phyloP scores from a whole-genome alignment of 176 grass and related monocot species.

The Leersia perrieri region DNA sequence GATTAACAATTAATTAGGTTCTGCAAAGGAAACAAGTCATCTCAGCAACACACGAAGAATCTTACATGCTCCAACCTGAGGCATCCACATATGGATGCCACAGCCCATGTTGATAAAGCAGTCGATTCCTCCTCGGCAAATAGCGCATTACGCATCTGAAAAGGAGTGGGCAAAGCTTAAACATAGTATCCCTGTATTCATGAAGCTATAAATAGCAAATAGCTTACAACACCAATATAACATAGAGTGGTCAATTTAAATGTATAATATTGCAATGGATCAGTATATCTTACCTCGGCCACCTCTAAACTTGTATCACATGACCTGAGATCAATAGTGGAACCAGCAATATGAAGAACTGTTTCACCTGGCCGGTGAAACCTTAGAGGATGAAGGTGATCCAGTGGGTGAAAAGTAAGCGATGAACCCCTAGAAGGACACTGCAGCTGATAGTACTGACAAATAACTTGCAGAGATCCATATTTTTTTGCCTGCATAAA shows the following conservation, averaged over 20 bases:
- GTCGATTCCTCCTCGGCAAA: conserved; percentile 95
- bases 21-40: conserved; percentile 22
- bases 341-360: conserved; percentile 92
- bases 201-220: neutral
- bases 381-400: conserved; percentile 86
- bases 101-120: conserved; percentile 87
- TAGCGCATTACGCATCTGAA: conserved; percentile 80
- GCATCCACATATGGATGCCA: conserved; percentile 91
- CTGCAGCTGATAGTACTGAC: conserved; percentile 74
- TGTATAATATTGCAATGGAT: conserved; percentile 11
- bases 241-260: conserved; percentile 9
- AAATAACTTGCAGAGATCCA: conserved; percentile 90
- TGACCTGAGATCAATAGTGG: conserved; percentile 82
- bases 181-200: conserved; percentile 27
- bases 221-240: neutral
- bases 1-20: conserved; percentile 5
- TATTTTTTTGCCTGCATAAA: conserved; percentile 76
- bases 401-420: conserved; percentile 87
- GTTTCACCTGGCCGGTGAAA: conserved; percentile 95
- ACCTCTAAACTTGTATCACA: conserved; percentile 80
- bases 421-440: conserved; percentile 84
- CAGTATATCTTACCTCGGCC: conserved; percentile 63
- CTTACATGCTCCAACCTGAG: conserved; percentile 96
- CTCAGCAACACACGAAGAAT: neutral
- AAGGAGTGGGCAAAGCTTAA: conserved; percentile 9